Evolutionary conservation across 2,329 filamentous ascomycete genomes (phyloP), one percentile per base, ranked within the genome.

Genomic region (Rachicladosporium sp.): DNA sequence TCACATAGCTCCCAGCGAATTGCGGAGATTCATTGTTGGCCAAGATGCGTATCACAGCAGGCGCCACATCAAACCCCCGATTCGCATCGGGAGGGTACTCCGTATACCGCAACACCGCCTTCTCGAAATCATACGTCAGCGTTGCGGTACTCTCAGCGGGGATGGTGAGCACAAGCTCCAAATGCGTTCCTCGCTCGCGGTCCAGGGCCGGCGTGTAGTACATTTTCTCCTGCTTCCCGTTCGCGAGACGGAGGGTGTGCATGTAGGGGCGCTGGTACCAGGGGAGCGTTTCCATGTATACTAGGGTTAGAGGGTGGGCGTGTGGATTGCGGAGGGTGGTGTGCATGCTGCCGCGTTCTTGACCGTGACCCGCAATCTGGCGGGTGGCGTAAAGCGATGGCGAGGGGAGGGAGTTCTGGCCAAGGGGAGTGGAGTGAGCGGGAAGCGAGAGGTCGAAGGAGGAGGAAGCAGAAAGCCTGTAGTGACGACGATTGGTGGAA

Each of bases 201-300:
- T 98, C 91, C 1, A 95, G 71, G 0, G 87, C 87, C 0, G 91
- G 91, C 0, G 85, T 80, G 61, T 96, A 98, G 66, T 87, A 93
- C 42, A 93, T 85, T 50, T 93, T 80, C 52, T 82, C 76, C 50
- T 95, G 77, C 15, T 85, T 69, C 50, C 61, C 49, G 46, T 61
- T 60, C 7, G 23, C 5, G 6, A 27, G 23, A 8, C 23, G 23
- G 23, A 27, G 23, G 5, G 23, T 27, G 23, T 98, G 91, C 4
- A 96, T 73, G 58, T 93, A 98, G 4, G 93, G 82, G 43, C 91
- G 86, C 78, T 98, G 88, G 65, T 95, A 98, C 91, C 91, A 98
- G 0, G 91, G 91, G 0, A 98, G 73, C 2, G 81, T 85, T 58
- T 98, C 91, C 65, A 96, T 85, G 61, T 95, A 95, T 4, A 95